Evolutionary conservation across 352 stramenopile genomes (phyloP), one percentile per base, ranked within the genome.

Genomic region (Pythium biforme): DNA sequence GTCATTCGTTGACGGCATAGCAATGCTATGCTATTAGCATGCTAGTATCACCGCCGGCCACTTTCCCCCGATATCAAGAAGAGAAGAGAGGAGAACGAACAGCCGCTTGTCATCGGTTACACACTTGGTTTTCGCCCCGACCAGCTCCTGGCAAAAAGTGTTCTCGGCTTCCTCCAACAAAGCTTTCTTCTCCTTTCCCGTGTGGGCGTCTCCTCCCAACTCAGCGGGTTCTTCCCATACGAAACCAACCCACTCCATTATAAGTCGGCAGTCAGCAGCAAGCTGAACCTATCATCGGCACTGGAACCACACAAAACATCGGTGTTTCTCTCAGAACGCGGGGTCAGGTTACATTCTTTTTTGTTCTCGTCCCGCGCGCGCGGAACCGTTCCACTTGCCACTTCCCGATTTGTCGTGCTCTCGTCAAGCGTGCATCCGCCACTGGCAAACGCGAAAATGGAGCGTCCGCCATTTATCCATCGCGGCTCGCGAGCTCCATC

Each of bases 391-490:
- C 45, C 41, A 48, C 45, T 33, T 22, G 47, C 17, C 26, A 25
- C 4, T 53, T 53, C n/a, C 25, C 19, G 39, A 45, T 2, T 17
- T n/a, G n/a, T n/a, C n/a, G n/a, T n/a, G n/a, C 4, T 45, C 15
- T 15, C 26, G 14, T 3, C 31, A 37, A 10, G 3, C 31, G 14
- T 37, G 31, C 31, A 37, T 33, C 29, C 31, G 31, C 29, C 31
- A 37, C 31, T 11, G 31, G 31, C 31, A 8, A 37, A 37, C 7
- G 31, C 31, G 8, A 45, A 12, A 15, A 63, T 63, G 48, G 51
- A 62, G 27, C 37, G 22, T 14, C 40, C 57, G 20, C 56, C 53
- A 20, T 47, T 66, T 26, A n/a, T 63, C 1, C 45, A 31, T 15
- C 56, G 46, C 39, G 39, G 15, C 34, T 50, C 37, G 15, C 37